Percentiles rank a stretch among this genome's conserved stretches.
These are phyloP conservation scores for Coleophoma crateriformis DNA, from an alignment of 2,329 filamentous ascomycete species.

Conservation along the genomic window DNA sequence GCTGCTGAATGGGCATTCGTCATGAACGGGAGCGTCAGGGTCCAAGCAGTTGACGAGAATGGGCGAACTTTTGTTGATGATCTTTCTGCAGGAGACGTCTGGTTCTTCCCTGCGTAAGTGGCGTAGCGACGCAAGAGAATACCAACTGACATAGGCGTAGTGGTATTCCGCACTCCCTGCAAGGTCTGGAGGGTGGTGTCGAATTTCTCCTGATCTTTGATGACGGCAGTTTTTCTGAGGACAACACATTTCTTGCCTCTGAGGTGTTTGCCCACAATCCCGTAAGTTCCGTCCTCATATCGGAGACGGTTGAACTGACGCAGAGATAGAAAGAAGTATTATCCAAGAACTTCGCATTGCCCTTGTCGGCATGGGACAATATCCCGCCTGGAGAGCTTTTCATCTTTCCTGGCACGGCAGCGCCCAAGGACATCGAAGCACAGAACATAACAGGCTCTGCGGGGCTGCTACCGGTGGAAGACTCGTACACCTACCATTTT, in stretches of 20 bases:
- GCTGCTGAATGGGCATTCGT: slow-evolving; percentile 77
- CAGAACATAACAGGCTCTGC: slow-evolving; percentile 42
- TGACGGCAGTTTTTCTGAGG: slow-evolving; percentile 52
- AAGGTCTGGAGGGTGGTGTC: slow-evolving; percentile 62
- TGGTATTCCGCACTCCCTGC: slow-evolving; percentile 71
- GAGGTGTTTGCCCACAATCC: slow-evolving; percentile 44
- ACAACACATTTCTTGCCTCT: slow-evolving; percentile 65
- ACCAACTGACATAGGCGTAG: slow-evolving; percentile 28
- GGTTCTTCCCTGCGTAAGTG: slow-evolving; percentile 62
- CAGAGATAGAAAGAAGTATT: slow-evolving; percentile 36
- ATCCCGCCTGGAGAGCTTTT: slow-evolving; percentile 42
- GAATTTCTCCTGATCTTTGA: slow-evolving; percentile 62
- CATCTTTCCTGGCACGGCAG: slow-evolving; percentile 46
- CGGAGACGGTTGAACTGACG: background rate
- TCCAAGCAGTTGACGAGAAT: slow-evolving; percentile 69
- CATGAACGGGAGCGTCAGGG: slow-evolving; percentile 62
- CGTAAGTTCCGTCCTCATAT: slow-evolving; percentile 11
- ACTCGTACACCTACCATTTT: slow-evolving; percentile 44
- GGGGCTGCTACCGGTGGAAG: slow-evolving; percentile 32
- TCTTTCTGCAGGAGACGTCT: slow-evolving; percentile 68
- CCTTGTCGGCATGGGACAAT: slow-evolving; percentile 40
- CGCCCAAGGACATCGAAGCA: slow-evolving; percentile 36
- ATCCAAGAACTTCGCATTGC: slow-evolving; percentile 47
- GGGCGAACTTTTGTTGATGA: slow-evolving; percentile 75
- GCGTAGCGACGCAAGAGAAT: background rate